Evolutionary conservation across 2,329 filamentous ascomycete genomes (phyloP).

Genomic region (Colletotrichum trifolii): DNA sequence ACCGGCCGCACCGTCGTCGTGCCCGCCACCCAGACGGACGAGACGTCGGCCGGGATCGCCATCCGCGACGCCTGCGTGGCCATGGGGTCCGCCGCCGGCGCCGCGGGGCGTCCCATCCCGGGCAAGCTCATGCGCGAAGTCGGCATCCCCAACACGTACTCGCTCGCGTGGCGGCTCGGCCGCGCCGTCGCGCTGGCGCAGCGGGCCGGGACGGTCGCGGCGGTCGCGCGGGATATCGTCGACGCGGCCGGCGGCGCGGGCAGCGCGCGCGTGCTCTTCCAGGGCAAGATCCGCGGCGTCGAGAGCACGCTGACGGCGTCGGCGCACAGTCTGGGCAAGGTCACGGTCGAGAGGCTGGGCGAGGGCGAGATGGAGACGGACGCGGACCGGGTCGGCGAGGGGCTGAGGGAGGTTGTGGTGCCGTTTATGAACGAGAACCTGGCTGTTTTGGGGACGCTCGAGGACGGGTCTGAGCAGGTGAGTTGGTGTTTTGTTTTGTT

Average conservation of each 20-base stretch:
- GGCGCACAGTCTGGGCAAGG: slow-evolving; percentile 54
- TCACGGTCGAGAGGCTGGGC: slow-evolving; percentile 51
- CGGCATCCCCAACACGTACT: slow-evolving; percentile 49
- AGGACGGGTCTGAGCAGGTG: slow-evolving; percentile 39
- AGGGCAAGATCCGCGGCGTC: slow-evolving; percentile 42
- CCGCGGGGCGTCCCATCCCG: slow-evolving; percentile 46
- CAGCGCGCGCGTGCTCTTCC: slow-evolving; percentile 40
- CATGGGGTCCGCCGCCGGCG: slow-evolving; percentile 47
- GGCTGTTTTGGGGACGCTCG: slow-evolving; percentile 34
- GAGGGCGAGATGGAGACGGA: slow-evolving; percentile 48
- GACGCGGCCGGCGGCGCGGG: slow-evolving; percentile 50
- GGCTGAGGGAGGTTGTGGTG: slow-evolving; percentile 36
- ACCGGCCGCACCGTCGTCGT: slow-evolving; percentile 40
- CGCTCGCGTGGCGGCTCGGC: slow-evolving; percentile 58
- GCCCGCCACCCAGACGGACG: slow-evolving; percentile 37
- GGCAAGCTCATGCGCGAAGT: slow-evolving; percentile 46
- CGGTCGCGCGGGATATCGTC: slow-evolving; percentile 51
- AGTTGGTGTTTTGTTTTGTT: background rate
- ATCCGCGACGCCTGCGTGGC: slow-evolving; percentile 42
- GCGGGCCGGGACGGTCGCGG: slow-evolving; percentile 53
- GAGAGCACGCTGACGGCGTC: slow-evolving; percentile 56
- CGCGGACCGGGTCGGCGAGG: slow-evolving; percentile 44
- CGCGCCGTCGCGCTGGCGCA: slow-evolving; percentile 59
- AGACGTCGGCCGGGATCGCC: slow-evolving; percentile 38
- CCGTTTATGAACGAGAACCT: slow-evolving; percentile 40